These are phyloP conservation scores for Colletotrichum gloeosporioides DNA, from an alignment of 2,329 filamentous ascomycete species.

Conservation along the genomic window DNA sequence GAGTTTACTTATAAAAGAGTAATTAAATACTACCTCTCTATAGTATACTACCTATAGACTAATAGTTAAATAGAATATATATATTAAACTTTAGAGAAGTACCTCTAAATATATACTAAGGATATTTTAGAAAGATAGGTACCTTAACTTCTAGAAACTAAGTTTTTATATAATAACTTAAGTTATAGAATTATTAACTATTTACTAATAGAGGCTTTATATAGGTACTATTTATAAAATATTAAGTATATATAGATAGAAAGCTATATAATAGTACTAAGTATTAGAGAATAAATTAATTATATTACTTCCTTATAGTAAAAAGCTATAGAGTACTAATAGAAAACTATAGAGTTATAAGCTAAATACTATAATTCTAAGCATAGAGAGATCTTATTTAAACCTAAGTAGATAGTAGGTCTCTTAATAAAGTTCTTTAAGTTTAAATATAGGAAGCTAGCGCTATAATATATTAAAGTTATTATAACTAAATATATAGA, in stretches of 20 bases:
- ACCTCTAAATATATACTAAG: background rate
- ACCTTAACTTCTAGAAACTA: background rate
- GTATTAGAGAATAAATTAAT: background rate
- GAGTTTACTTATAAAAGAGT: too few relatives aligned
- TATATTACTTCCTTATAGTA: background rate
- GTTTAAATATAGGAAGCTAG: background rate
- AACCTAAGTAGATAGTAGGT: background rate
- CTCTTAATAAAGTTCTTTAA: background rate
- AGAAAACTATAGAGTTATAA: background rate
- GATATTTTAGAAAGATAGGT: background rate
- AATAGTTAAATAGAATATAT: background rate
- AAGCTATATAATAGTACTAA: background rate
- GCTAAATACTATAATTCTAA: background rate
- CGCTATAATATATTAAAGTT: background rate
- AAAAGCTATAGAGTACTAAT: background rate
- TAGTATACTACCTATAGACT: background rate
- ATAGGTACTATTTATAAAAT: background rate
- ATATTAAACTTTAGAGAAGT: background rate
- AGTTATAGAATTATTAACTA: too few relatives aligned
- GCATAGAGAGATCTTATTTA: background rate
- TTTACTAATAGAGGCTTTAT: background rate
- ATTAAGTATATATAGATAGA: background rate
- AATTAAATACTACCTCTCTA: too few relatives aligned
- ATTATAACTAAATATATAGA: background rate
- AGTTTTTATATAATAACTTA: conserved; percentile 1